These are phyloP conservation scores for Zygosaccharomyces bisporus DNA, from an alignment of 805 yeast genomes.

Conservation along the genomic window DNA sequence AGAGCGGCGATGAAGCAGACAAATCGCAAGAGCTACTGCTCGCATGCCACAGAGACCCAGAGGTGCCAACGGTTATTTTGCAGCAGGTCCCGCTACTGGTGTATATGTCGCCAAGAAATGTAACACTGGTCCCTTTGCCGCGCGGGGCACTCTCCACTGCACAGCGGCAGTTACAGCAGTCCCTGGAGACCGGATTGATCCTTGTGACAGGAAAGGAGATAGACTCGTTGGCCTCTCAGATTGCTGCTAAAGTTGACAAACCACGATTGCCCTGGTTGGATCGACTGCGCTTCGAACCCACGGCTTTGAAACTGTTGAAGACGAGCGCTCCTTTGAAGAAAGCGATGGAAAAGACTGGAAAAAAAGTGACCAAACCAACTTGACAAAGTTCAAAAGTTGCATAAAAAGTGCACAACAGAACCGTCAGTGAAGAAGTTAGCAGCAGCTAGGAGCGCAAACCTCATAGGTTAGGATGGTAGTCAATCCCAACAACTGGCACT, in stretches of 20 bases:
- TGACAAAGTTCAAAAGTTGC: not conserved
- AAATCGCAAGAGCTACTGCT: conserved; percentile 37
- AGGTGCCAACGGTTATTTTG: conserved; percentile 46
- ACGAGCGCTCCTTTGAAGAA: conserved; percentile 21
- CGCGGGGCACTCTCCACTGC: conserved; percentile 34
- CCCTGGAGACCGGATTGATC: not conserved
- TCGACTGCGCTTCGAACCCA: conserved; percentile 16
- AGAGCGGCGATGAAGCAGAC: conserved; percentile 36
- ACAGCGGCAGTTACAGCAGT: conserved; percentile 10
- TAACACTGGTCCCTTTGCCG: conserved; percentile 61
- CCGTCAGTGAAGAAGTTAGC: not conserved
- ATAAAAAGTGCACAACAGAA: not conserved
- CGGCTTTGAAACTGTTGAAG: conserved; percentile 22
- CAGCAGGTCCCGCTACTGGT: conserved; percentile 58
- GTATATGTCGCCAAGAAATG: conserved; percentile 37
- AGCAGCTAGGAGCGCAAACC: not conserved
- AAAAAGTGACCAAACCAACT: conserved; percentile 1
- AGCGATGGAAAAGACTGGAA: conserved; percentile 6
- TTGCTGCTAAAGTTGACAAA: conserved; percentile 18
- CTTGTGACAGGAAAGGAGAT: conserved; percentile 1
- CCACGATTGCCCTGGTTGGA: conserved; percentile 30
- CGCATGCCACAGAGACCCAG: conserved; percentile 53
- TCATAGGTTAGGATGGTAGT: conserved; percentile 49
- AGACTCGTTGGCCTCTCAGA: conserved; percentile 17
- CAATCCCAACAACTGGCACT: conserved; percentile 74